Percentiles rank a stretch among this genome's conserved stretches.
phyloP scores from a whole-genome alignment of 73 alveolate genomes.

The Paramecium sexaurelia region DNA sequence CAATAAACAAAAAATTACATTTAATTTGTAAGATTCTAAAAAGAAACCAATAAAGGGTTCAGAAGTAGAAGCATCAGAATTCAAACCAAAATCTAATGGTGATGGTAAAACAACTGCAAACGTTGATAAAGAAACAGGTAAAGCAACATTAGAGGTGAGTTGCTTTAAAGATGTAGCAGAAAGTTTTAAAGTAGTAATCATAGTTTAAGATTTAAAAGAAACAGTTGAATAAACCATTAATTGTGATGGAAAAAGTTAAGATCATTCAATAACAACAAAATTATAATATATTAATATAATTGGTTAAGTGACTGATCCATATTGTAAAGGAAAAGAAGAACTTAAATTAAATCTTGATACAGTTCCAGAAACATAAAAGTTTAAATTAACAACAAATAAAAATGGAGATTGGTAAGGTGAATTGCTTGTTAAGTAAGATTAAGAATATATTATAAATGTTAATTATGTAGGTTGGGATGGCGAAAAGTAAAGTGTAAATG shows the following conservation, averaged over 20 bases:
- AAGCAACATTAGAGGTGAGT: not conserved
- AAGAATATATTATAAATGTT: not conserved
- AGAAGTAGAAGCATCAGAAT: not conserved
- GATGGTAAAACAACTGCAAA: not conserved
- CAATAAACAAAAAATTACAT: not conserved
- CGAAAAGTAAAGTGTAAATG: not conserved
- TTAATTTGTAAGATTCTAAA: not conserved
- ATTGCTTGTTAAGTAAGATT: not conserved
- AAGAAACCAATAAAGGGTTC: not conserved
- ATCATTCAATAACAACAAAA: not conserved
- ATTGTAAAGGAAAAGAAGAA: not conserved
- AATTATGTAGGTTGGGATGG: not conserved
- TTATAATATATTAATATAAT: not conserved
- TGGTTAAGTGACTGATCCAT: not conserved
- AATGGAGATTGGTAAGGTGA: not conserved
- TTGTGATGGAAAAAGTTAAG: not conserved
- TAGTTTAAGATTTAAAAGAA: not conserved
- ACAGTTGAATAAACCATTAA: not conserved
- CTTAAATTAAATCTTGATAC: not conserved
- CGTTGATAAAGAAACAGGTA: not conserved
- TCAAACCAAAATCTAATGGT: not conserved
- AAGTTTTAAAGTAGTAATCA: not conserved
- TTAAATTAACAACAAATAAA: not conserved
- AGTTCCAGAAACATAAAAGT: not conserved
- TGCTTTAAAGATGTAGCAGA: not conserved